phyloP scores from a whole-genome alignment of 169 alveolate species.

The Cryptosporidium meleagridis region DNA sequence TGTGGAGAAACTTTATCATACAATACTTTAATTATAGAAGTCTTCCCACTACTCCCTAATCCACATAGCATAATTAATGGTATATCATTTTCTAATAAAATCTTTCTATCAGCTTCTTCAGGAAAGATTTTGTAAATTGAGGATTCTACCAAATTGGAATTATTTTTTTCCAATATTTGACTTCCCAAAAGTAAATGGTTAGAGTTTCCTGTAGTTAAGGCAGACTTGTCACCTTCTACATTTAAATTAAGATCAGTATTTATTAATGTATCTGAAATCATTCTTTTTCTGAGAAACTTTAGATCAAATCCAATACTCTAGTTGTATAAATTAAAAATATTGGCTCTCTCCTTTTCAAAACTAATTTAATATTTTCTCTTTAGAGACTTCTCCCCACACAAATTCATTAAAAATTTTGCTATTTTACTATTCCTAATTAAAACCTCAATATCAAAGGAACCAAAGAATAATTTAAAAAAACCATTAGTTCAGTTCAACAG shows the following conservation, averaged over 20 bases:
- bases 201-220: not conserved
- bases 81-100: constrained; percentile 17
- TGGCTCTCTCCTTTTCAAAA: not conserved
- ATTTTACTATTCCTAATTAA: not conserved
- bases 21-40: constrained; percentile 81
- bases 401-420: too few species aligned
- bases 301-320: too few species aligned
- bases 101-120: constrained; percentile 27
- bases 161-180: not conserved
- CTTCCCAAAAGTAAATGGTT: not conserved
- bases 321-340: too few species aligned
- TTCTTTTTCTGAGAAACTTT: not conserved
- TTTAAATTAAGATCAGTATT: not conserved
- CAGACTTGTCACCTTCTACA: not conserved
- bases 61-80: constrained; percentile 78
- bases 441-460: not conserved
- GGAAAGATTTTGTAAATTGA: not conserved
- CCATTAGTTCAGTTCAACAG: not conserved
- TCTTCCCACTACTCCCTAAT: constrained; percentile 79
- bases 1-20: constrained; percentile 81
- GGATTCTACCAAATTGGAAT: not conserved
- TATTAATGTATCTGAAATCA: not conserved
- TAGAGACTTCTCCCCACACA: not conserved
- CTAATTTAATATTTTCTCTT: too few species aligned
- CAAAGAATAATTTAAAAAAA: not conserved